Base-by-base conservation (phyloP, 768 basidiomycete genomes). In the Pleurotus ostreatus region DNA sequence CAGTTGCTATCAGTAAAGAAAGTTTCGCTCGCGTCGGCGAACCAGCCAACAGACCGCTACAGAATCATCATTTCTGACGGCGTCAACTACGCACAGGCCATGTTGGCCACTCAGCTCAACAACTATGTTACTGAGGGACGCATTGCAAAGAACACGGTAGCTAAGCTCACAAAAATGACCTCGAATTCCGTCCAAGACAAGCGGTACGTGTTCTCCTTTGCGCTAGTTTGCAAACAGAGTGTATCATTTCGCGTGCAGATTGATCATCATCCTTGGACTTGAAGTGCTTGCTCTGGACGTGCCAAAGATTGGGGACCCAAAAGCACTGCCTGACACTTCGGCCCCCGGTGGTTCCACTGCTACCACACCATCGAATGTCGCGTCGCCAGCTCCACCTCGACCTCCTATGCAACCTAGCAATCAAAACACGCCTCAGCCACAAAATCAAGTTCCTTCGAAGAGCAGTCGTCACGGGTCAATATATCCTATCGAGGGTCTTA, bases 51-150 rank as follows among this genome's bases (percentile, higher is more conserved):
- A 6, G 87, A 89, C 65, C 76, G 88, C 56, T 85, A 81, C 70
- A 81, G 93, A 59, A 78, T 96, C 58, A 92, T 98, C 70, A 75
- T 98, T 40, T 96, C 94, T 0, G 96, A 98, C 70, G 94, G 96
- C 40, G 75, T 78, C 16, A 73, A 89, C 61, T 97, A 90, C 68
- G 77, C 89, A 47, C 97, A 98, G 69, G 86, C 90, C 22, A 98
- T 99, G 97, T 78, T 98, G 34, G 92, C 94, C 4, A 98, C 95
- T 0, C 89, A 93, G 65, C 80, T 94, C 45, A 98, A 98, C 64
- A 59, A 75, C 5, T 72, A 92, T 60, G 85, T 95, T 12, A 78
- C 86, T 13, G 75, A 83, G 0, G 81, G 84, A 5, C 65, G 73
- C 0, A 74, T 98, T 34, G 70, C 71, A 38, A 91, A 86, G 65